Evolutionary conservation across 2,329 filamentous ascomycete species (phyloP), one percentile per base, ranked within the genome.

Genomic region (Fusarium equiseti): DNA sequence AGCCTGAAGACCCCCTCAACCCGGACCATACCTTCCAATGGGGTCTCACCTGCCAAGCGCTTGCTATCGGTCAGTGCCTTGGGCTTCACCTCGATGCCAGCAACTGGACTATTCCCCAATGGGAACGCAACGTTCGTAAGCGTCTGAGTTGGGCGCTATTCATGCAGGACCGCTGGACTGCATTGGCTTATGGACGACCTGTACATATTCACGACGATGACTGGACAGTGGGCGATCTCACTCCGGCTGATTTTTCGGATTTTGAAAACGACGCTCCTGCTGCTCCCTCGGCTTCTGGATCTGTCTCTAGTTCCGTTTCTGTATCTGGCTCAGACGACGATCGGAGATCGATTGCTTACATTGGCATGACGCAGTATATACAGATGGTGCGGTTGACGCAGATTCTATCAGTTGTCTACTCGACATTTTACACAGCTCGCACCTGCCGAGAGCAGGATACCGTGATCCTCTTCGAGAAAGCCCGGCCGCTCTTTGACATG

Each of bases 111-210:
- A 84, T 90, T 44, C 87, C 87, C 2, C 77, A 79, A 15, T 88
- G 87, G 86, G 88, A 90, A 75, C 83, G 85, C 50, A 84, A 85
- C 8, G 76, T 89, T 22, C 81, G 88, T 27, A 88, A 86, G 74
- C 81, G 88, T 20, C 77, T 90, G 12, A 86, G 84, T 8, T 90
- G 88, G 88, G 87, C 84, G 12, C 77, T 89, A 2, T 90, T 83
- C 71, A 87, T 89, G 81, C 88, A 90, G 73, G 88, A 90, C 69
- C 87, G 85, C 71, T 90, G 86, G 88, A 77, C 76, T 18, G 75
- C 75, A 44, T 63, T 77, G 45, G 75, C 75, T 29, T 77, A 75
- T 43, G 75, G 75, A 7, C 73, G 75, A 24, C 75, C 75, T 42
- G 68, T 77, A 20, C 75, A 77, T 56, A 77, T 77, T 49, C 73